Evolutionary conservation across 805 yeast species (phyloP), one percentile per base, ranked within the genome.

Genomic region (Ogataea pignaliae): DNA sequence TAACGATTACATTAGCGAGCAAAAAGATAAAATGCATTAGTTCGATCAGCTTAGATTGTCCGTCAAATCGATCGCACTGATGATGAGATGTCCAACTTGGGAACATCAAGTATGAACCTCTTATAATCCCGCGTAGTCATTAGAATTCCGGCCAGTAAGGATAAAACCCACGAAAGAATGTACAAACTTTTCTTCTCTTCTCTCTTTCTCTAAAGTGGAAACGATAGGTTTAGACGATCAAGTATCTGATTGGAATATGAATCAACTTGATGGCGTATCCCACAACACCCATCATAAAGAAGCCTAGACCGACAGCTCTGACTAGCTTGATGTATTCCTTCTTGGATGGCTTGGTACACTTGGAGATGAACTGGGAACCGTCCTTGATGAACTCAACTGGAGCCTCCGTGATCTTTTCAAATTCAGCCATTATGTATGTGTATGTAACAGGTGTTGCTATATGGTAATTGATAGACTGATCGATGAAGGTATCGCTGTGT

Each of bases 251-350:
- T 64, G 97, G 97, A 61, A 90, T 90, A 71, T 90, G 97, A 59
- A 90, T 72, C 64, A 91, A 79, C 72, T 91, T 91, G 70, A 93
- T 93, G 61, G 83, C 86, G 71, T 89, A 91, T 46, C 99, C 99
- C 61, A 93, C 95, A 59, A 88, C 85, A 63, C 99, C 99, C 90
- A 91, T 93, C 80, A 91, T 91, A 57, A 91, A 73, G 70, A 91
- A 91, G 55, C 99, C 99, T 52, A 90, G 76, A 59, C 98, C 98
- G 42, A 91, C 98, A 42, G 97, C 97, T 70, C 93, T 85, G 52
- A 93, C 78, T 62, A 91, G 85, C 68, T 85, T 84, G 47, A 82
- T 58, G 75, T 87, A 91, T 71, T 91, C 99, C 78, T 85, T 87
- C 63, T 76, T 71, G 65, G 82, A 83, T 56, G 99, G 99, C 71